A percentile compares a stretch with the other conserved stretches of the same genome.
phyloP scores from a whole-genome alignment of 345 rosid genomes.

The Lepidium africanum region DNA sequence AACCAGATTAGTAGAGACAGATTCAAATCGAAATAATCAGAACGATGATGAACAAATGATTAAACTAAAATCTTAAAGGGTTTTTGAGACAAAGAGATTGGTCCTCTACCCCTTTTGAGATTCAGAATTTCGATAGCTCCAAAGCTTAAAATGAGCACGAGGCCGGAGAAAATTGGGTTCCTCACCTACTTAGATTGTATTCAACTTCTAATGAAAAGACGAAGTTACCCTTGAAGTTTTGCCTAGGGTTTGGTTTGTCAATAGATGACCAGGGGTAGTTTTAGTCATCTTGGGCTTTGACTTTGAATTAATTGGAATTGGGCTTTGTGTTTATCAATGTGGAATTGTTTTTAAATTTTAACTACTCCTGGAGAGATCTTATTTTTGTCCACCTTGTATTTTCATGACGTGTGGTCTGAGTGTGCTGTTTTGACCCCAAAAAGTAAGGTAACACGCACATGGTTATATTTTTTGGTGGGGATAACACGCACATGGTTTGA shows the following conservation, averaged over 20 bases:
- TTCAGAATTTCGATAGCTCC: slow-evolving; percentile 18
- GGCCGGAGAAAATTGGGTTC: neutral
- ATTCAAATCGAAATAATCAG: neutral
- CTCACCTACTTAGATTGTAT: slow-evolving; percentile 16
- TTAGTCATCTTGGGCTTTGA: slow-evolving; percentile 7
- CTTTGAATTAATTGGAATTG: neutral
- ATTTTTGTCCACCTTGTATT: neutral
- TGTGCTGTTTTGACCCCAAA: neutral
- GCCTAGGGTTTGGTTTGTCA: neutral
- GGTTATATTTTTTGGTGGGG: neutral
- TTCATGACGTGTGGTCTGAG: slow-evolving; percentile 4
- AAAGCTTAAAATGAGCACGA: slow-evolving; percentile 7
- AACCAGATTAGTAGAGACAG: neutral
- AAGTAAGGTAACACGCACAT: neutral
- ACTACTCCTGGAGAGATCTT: neutral
- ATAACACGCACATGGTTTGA: neutral
- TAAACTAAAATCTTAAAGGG: neutral
- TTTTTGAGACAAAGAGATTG: neutral
- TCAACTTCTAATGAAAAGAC: neutral
- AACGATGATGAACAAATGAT: neutral
- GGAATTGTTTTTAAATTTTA: neutral
- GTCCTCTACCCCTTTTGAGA: neutral
- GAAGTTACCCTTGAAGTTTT: neutral
- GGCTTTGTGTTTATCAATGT: neutral
- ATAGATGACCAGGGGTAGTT: slow-evolving; percentile 9